Evolutionary conservation across 768 basidiomycete genomes (phyloP).

Genomic region (Arthromyces matolae): DNA sequence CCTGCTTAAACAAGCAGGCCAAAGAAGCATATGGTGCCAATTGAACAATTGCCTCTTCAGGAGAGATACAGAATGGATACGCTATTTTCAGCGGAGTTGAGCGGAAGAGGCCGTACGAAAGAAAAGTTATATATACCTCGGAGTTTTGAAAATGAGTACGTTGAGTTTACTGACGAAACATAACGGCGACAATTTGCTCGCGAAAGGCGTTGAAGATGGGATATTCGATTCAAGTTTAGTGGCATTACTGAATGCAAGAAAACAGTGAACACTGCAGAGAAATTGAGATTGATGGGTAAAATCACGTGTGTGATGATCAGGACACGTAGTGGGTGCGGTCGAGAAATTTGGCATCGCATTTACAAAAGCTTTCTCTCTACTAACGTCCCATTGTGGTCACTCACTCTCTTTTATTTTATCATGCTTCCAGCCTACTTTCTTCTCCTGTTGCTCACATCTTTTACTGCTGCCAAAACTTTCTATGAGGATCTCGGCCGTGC

Average conservation of each 20-base stretch:
- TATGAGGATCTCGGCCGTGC: conserved; percentile 82
- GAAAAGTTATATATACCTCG: conserved; percentile 29
- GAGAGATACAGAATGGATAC: conserved; percentile 47
- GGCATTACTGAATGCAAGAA: no score
- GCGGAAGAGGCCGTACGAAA: no score
- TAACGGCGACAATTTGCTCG: conserved; percentile 5
- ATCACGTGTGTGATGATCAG: not conserved
- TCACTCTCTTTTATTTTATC: conserved; percentile 22
- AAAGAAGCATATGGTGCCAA: conserved; percentile 32
- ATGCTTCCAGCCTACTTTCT: conserved; percentile 35
- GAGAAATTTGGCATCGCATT: conserved; percentile 10
- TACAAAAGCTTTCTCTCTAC: no score
- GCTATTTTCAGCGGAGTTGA: no score
- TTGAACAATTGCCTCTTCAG: conserved; percentile 39
- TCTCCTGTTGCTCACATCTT: conserved; percentile 33
- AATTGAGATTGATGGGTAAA: conserved; percentile 11
- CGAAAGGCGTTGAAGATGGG: conserved; percentile 9
- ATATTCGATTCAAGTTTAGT: conserved; percentile 19
- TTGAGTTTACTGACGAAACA: conserved; percentile 8
- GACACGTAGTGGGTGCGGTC: conserved; percentile 25
- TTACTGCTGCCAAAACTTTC: conserved; percentile 60
- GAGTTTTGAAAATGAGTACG: conserved; percentile 33
- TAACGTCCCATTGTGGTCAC: conserved; percentile 4
- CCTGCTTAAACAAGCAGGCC: conserved; percentile 19
- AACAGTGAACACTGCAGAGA: no score